Evolutionary conservation across 2,329 filamentous ascomycete genomes (phyloP).

Genomic region (Paecilomyces sp.): DNA sequence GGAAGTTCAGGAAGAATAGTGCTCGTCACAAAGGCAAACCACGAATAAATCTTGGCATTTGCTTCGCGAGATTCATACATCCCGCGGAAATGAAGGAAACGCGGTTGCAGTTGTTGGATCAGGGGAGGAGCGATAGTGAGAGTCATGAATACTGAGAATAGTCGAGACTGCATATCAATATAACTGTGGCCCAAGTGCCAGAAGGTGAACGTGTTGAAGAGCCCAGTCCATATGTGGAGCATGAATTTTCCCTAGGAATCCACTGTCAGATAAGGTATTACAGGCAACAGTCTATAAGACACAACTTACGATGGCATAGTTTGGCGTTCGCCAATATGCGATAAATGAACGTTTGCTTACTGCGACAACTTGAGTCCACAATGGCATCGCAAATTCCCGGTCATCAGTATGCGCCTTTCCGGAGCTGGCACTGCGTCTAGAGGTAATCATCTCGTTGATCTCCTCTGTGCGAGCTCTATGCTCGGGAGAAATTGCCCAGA

Average conservation of each 20-base stretch:
- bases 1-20: slow-evolving; percentile 64
- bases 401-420: slow-evolving; percentile 41
- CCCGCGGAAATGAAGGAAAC: slow-evolving; percentile 57
- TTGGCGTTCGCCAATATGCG: slow-evolving; percentile 58
- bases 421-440: slow-evolving; percentile 35
- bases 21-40: slow-evolving; percentile 62
- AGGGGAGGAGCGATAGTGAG: slow-evolving; percentile 67
- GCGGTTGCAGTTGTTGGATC: slow-evolving; percentile 70
- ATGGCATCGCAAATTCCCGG: slow-evolving; percentile 57
- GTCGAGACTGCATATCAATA: slow-evolving; percentile 61
- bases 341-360: slow-evolving; percentile 54
- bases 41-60: slow-evolving; percentile 73
- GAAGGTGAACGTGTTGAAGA: slow-evolving; percentile 67
- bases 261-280: not conserved
- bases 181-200: slow-evolving; percentile 52
- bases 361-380: slow-evolving; percentile 46
- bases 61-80: slow-evolving; percentile 67
- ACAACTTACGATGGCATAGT: slow-evolving; percentile 44
- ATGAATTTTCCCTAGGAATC: slow-evolving; percentile 51
- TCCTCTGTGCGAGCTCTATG: slow-evolving; percentile 41
- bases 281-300: not conserved
- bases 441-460: slow-evolving; percentile 46
- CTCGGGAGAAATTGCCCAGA: slow-evolving; percentile 51
- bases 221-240: slow-evolving; percentile 54
- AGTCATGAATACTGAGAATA: slow-evolving; percentile 73